Percentiles rank a stretch among this genome's conserved stretches.
Conservation (phyloP, 1,284 basidiomycete species). For the Phylloboletellus chloephorus region DNA sequence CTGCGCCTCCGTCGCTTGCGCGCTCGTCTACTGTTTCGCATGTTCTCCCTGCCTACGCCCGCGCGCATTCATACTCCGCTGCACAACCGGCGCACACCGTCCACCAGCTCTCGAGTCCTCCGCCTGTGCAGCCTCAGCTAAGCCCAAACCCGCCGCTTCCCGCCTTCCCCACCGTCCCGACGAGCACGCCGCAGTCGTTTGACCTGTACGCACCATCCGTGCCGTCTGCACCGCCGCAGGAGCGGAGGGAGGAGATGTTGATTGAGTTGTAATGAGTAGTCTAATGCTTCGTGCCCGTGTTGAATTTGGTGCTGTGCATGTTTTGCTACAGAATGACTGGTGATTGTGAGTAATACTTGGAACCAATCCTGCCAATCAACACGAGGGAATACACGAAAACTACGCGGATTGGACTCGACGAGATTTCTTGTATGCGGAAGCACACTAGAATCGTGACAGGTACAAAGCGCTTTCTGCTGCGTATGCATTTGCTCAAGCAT, state of each 20-base stretch:
- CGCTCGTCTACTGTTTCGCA: conserved; percentile 24
- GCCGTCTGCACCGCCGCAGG: conserved; percentile 51
- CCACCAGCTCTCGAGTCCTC: conserved; percentile 10
- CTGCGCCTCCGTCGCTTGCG: conserved; percentile 18
- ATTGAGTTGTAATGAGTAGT: conserved; percentile 68
- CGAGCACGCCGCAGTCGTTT: conserved; percentile 53
- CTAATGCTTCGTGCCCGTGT: not conserved
- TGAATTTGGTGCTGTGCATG: not conserved
- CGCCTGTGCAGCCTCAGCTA: conserved; percentile 7
- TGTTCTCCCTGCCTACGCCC: not conserved
- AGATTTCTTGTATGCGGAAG: no score
- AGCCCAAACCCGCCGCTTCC: conserved; percentile 11
- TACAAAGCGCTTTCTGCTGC: no score
- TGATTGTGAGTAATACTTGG: conserved; percentile 4
- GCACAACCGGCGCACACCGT: conserved; percentile 2
- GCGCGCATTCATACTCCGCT: conserved; percentile 8
- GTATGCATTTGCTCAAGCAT: no score
- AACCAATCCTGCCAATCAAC: no score
- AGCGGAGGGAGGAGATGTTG: conserved; percentile 78
- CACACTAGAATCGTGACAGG: no score
- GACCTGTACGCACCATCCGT: conserved; percentile 45
- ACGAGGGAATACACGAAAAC: no score
- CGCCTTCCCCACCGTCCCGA: conserved; percentile 39
- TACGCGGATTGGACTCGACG: no score
- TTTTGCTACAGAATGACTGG: conserved; percentile 1